These are phyloP conservation scores for Macrotyloma uniflorum DNA, from an alignment of 306 rosid genomes.

Conservation along the genomic window DNA sequence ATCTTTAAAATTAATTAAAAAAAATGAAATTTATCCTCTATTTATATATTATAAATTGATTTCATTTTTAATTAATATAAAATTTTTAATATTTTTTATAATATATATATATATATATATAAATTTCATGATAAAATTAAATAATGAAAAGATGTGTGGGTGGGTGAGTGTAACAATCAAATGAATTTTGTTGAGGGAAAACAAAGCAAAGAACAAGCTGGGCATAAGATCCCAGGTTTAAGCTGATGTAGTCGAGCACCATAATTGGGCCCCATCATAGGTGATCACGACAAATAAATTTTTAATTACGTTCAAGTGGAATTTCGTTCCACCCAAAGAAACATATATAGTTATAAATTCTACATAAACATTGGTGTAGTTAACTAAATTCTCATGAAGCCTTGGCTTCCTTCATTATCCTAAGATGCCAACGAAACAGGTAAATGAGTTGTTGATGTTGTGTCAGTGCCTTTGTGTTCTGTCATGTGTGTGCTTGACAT, in stretches of 20 bases:
- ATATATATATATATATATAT: no score
- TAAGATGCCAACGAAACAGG: conserved; percentile 60
- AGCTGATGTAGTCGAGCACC: conserved; percentile 25
- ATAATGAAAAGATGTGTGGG: neutral
- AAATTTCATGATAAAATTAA: neutral
- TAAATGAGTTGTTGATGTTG: conserved; percentile 33
- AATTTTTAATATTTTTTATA: no score
- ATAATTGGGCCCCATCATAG: conserved; percentile 20
- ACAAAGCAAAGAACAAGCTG: conserved; percentile 7
- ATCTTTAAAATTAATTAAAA: no score
- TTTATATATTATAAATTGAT: no score
- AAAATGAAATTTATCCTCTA: no score
- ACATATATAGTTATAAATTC: no score
- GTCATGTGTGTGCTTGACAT: conserved; percentile 2
- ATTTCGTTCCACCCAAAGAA: conserved; percentile 33
- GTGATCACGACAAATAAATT: neutral
- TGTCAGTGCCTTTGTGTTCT: neutral
- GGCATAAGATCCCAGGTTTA: conserved; percentile 16
- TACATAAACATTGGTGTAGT: no score
- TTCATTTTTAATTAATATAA: no score
- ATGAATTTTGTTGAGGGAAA: neutral
- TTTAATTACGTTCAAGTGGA: neutral
- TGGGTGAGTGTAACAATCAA: neutral
- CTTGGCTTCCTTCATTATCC: conserved; percentile 7
- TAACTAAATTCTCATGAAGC: conserved; percentile 12